These are phyloP conservation scores for Zarea fungicola DNA, from an alignment of 2,329 filamentous ascomycete species.

Conservation along the genomic window DNA sequence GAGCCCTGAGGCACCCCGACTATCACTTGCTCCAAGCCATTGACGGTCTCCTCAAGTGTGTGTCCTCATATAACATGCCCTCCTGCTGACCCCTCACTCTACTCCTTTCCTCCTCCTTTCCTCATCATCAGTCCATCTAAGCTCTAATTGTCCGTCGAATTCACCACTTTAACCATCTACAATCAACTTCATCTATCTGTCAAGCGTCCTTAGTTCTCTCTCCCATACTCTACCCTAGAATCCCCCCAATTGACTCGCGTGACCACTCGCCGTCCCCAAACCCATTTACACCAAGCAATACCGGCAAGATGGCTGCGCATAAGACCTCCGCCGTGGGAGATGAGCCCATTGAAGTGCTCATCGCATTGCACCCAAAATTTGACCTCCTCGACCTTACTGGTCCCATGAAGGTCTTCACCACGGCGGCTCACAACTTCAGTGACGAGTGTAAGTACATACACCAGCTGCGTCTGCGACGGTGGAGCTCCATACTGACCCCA, in stretches of 20 bases:
- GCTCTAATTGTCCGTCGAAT: neutral
- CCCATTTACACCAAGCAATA: constrained; percentile 21
- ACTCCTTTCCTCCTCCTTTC: constrained; percentile 3
- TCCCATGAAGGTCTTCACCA: constrained; percentile 46
- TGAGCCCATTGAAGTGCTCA: constrained; percentile 55
- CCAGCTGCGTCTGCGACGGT: neutral
- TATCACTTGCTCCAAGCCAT: no score
- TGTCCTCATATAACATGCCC: constrained; percentile 9
- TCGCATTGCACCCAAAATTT: constrained; percentile 56
- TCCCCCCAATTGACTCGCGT: constrained; percentile 11
- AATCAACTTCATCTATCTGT: constrained; percentile 16
- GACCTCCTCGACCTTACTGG: constrained; percentile 55
- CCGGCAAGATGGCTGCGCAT: constrained; percentile 49
- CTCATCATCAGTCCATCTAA: constrained; percentile 10
- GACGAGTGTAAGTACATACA: constrained; percentile 42
- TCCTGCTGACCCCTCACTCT: constrained; percentile 7
- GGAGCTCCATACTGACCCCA: constrained; percentile 4
- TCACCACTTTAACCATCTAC: constrained; percentile 20
- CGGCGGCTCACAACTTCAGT: constrained; percentile 48
- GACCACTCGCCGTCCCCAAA: constrained; percentile 8
- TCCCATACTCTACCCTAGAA: constrained; percentile 2
- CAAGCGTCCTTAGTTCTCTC: constrained; percentile 3
- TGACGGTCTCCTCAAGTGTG: neutral
- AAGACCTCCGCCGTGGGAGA: constrained; percentile 56
- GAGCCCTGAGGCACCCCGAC: constrained; percentile 13